phyloP scores from a whole-genome alignment of 306 rosid species.

The Fragaria nilgerrensis region DNA sequence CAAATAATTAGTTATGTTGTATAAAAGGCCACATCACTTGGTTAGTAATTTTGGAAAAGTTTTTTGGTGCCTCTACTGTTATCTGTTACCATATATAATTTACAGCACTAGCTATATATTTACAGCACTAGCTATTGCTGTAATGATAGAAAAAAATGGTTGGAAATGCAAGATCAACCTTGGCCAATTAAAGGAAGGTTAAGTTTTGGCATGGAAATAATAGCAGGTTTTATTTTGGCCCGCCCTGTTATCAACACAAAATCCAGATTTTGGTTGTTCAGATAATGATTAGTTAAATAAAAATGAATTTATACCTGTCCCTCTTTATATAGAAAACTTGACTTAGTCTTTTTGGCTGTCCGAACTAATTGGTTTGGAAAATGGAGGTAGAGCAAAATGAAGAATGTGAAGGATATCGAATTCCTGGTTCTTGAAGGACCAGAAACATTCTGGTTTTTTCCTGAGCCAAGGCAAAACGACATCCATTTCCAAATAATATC shows the following conservation, averaged over 20 bases:
- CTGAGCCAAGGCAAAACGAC: slow-evolving; percentile 10
- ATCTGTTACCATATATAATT: neutral
- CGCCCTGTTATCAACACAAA: neutral
- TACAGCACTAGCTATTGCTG: neutral
- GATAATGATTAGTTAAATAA: slow-evolving; percentile 29
- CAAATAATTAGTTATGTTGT: neutral
- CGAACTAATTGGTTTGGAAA: slow-evolving; percentile 36
- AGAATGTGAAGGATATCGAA: slow-evolving; percentile 14
- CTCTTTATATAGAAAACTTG: slow-evolving; percentile 44
- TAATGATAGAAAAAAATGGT: neutral
- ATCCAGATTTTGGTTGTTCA: neutral
- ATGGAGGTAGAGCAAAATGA: slow-evolving; percentile 36
- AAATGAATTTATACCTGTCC: slow-evolving; percentile 12
- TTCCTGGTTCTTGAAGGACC: slow-evolving; percentile 25
- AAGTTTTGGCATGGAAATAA: neutral
- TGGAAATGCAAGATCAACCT: neutral
- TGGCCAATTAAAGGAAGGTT: neutral
- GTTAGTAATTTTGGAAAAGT: neutral
- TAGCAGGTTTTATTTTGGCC: slow-evolving; percentile 4
- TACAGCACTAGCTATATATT: neutral
- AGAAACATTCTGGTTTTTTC: slow-evolving; percentile 51
- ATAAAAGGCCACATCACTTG: neutral
- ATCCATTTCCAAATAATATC: slow-evolving; percentile 6
- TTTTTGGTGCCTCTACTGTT: neutral
- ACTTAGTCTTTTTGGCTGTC: slow-evolving; percentile 42